Base-by-base conservation (phyloP, 1,284 basidiomycete species). In the Mrakiaceae sp. region DNA sequence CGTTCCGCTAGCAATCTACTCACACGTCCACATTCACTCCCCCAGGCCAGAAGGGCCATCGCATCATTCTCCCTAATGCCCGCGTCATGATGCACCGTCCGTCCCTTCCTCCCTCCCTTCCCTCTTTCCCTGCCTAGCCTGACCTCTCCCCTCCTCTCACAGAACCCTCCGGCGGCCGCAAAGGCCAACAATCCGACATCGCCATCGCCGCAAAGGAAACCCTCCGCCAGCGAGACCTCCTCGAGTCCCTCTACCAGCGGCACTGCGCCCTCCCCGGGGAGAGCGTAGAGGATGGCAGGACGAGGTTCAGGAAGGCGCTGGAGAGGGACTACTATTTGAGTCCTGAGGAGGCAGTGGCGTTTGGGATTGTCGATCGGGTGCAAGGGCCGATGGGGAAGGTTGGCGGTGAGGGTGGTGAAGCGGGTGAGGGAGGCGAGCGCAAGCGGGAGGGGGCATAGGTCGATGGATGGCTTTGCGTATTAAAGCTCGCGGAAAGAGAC, bases 61-160 rank as follows among this genome's bases (percentile, higher is more conserved):
- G 72, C 2, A 65, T 64, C 27, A 68, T 70, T 0, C 64, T 73
- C 0, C 70, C 71, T 0, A 70, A 72, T 49, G 69, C 71, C 1
- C 67, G 64, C 12, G 68, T 73, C 59, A 73, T 73, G 72, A 72
- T 73, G 16, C 70, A 72, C 51, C 72, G 67, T 68, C n/a, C 27
- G 67, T 64, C 7, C 16, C 4, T 46, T 4, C 39, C 8, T 14
- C 6, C 9, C 6, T 4, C n/a, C 53, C 47, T 3, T 54, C 44
- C 47, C 44, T 49, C 46, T 40, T 52, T 49, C 8, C 48, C n/a
- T 39, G 42, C n/a, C 42, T 8, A 14, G n/a, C 12, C 9, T 27
- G 27, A 27, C 5, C 10, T 55, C 52, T 60, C 6, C n/a, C 54
- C 39, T 51, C 8, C 4, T 51, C 44, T 12, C 11, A 11, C 9